Evolutionary conservation across 2,329 filamentous ascomycete genomes (phyloP), one percentile per base, ranked within the genome.

Genomic region (Xylariales sp.): DNA sequence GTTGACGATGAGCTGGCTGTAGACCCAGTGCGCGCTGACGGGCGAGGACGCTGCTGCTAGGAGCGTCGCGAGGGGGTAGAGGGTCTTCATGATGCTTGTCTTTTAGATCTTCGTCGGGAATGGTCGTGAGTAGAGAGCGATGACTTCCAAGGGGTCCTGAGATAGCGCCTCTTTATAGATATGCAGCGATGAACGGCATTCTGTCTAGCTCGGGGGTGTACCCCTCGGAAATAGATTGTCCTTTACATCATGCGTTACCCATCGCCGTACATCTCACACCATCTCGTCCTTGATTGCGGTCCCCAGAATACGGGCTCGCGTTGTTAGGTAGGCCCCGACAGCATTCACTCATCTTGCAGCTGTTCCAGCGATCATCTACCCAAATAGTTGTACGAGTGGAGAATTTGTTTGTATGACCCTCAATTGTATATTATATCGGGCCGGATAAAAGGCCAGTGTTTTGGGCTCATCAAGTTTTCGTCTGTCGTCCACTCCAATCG

Each of bases 1-100:
- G 49, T 74, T 69, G n/a, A 72, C 64, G 50, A 74, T 73, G 1
- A 74, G 62, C 12, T 30, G 62, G 60, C 68, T 72, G 60, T 73
- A 74, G 10, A 69, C 71, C 69, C 68, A 72, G 52, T 73, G 71
- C 10, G 63, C 67, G 3, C 65, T 41, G 36, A 36, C 59, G 5
- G 56, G 23, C 2, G 66, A 55, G 1, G 60, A 28, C n/a, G 32
- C 23, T n/a, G 50, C 43, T 10, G 45, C 52, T 6, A 68, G 18
- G 18, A 68, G 18, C 5, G 65, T 45, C 16, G 66, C n/a, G 39
- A 62, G 57, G 5, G 28, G 34, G 18, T 49, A 50, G 30, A 9
- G 30, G 2, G 18, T 10, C 46, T 50, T 60, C 57, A 60, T 41
- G 1, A 2, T 59, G 45, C 32, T 16, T 39, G 1, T 59, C 5